These are phyloP conservation scores for Dispira simplex DNA, from an alignment of 192 early-diverging fungal species.

Conservation along the genomic window DNA sequence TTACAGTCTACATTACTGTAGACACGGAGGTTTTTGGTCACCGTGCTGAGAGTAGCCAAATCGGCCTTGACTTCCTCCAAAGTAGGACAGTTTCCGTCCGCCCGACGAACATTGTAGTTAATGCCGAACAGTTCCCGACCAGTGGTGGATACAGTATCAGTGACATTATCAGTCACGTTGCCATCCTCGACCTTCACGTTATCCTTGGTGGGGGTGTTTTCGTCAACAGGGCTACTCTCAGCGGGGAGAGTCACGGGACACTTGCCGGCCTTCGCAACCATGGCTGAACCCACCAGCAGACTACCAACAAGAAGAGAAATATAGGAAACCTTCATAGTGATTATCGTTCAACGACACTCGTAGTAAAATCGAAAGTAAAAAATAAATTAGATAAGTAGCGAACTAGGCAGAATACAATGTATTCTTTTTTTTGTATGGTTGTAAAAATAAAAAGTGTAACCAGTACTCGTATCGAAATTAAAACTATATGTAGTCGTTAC, in stretches of 20 bases:
- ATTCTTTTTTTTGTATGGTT: no score
- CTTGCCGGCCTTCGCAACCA: background rate
- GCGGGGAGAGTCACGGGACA: background rate
- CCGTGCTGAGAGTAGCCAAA: constrained; percentile 31
- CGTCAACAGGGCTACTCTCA: no score
- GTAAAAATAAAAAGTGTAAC: no score
- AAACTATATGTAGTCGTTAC: no score
- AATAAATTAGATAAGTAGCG: no score
- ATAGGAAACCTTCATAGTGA: background rate
- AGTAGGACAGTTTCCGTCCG: constrained; percentile 40
- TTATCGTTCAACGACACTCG: background rate
- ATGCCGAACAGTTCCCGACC: constrained; percentile 30
- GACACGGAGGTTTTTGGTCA: constrained; percentile 40
- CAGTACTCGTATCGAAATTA: no score
- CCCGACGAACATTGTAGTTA: constrained; percentile 38
- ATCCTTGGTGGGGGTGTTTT: no score
- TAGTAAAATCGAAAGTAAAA: no score
- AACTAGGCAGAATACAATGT: no score
- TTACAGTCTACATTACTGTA: constrained; percentile 49
- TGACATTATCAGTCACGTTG: no score
- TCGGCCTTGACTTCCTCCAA: constrained; percentile 40
- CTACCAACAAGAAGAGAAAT: background rate
- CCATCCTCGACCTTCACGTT: no score
- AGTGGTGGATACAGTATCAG: background rate
- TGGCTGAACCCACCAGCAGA: background rate